Evolutionary conservation across 169 alveolate species (phyloP), one percentile per base, ranked within the genome.

Genomic region (Babesia divergens): DNA sequence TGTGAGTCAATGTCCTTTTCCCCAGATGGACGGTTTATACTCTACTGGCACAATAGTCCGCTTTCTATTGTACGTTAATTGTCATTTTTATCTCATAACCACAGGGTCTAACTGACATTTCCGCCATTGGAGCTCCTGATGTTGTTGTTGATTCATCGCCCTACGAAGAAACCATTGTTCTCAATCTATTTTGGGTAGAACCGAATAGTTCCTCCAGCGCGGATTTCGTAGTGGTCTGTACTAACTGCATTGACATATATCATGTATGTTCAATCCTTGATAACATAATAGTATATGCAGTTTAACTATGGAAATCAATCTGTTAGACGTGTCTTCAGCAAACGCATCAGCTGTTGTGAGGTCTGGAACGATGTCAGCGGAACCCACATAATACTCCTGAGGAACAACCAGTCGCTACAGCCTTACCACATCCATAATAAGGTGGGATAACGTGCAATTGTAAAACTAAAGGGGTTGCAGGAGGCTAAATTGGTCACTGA

Each of bases 281-380:
- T 44, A 44, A 11, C 29, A 37, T 43, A 35, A 20, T 37, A 20
- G 31, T 2, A 40, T 42, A 22, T 13, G 16, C 65, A 71, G 83
- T 71, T 64, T 37, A 37, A 42, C 28, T 26, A 26, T 54, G 49
- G 53, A 9, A 64, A 46, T 34, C 37, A 24, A 1, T 18, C 62
- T 43, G 8, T 74, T 34, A 34, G 77, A 7, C 69, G 76, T 4
- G 8, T 74, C 9, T 59, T 50, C 44, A 74, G 72, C 51, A 74
- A 74, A 51, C 59, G 70, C 29, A 62, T 62, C 38, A 74, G 84
- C 50, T 74, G 84, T 53, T 20, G 22, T 29, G 71, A 74, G 18
- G 84, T 62, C 43, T 74, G 84, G 84, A 74, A 42, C 65, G 84
- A 74, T 52, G 29, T 74, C 44, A 38, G 71, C 47, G 84, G 84